Conservation (phyloP, 345 rosid genomes). For the Salix udensis region DNA sequence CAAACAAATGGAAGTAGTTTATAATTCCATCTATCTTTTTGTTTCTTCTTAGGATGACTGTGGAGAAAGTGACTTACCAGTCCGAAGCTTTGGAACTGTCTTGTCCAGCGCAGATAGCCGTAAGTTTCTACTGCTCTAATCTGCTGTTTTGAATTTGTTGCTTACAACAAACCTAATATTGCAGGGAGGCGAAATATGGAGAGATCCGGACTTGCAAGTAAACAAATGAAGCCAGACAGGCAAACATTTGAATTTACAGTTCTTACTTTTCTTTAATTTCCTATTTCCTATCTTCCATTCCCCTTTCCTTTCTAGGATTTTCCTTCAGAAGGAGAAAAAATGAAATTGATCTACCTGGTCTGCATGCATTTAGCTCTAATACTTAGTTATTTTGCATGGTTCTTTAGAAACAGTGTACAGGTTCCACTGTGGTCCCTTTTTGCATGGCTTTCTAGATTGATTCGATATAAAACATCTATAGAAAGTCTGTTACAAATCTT, state of each 20-base stretch:
- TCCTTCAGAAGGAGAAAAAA: not conserved
- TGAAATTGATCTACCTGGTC: not conserved
- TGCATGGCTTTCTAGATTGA: not conserved
- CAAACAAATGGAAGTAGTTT: slow-evolving; percentile 1
- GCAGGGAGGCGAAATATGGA: slow-evolving; percentile 46
- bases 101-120: slow-evolving; percentile 55
- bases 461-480: not conserved
- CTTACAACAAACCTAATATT: slow-evolving; percentile 12
- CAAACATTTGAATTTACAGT: slow-evolving; percentile 14
- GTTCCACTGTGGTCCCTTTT: not conserved
- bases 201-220: slow-evolving; percentile 38
- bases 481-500: not conserved
- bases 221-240: slow-evolving; percentile 54
- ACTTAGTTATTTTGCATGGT: not conserved
- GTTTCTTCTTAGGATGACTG: slow-evolving; percentile 39
- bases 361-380: not conserved
- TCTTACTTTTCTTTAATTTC: not conserved
- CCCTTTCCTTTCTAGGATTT: not conserved
- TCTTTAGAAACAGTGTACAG: not conserved
- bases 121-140: slow-evolving; percentile 32
- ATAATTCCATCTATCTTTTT: slow-evolving; percentile 6
- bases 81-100: slow-evolving; percentile 78
- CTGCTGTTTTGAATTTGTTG: slow-evolving; percentile 3
- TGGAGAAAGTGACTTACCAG: slow-evolving; percentile 46
- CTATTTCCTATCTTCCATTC: not conserved